Evolutionary conservation across 177 flowering plant genomes (phyloP), one percentile per base, ranked within the genome.

Genomic region (Vitis hybrid): DNA sequence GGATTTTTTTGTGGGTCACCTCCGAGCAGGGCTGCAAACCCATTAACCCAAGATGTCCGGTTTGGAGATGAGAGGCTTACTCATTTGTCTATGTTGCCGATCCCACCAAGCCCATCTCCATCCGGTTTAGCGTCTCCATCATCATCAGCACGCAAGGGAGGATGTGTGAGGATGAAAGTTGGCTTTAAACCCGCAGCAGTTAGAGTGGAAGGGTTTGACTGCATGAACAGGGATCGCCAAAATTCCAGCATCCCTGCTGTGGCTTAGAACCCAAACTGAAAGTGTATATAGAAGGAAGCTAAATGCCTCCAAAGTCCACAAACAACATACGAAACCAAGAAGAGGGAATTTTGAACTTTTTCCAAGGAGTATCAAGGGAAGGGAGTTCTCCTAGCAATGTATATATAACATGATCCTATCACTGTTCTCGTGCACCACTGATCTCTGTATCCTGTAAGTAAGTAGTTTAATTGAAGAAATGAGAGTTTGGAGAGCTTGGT

Each of bases 131-230:
- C 72, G 2, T 80, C 85, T 7, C 71, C 84, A 62, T 67, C 85
- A 68, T 74, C 84, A 24, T 66, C 85, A 3, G 61, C 79, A n/a
- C 74, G 71, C 11, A 83, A 80, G 53, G 82, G 79, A 53, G 86
- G 84, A 9, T 82, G 83, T 72, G 78, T 20, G 58, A 74, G 86
- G 35, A 69, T 71, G 81, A 81, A 79, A 32, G 78, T 78, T 64
- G 88, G 87, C 55, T 80, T 76, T 14, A 84, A 85, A 66, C 86
- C 88, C 1, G 88, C 91, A 2, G 77, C 87, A 21, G 86, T 85
- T 74, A 87, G 87, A 78, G 80, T 87, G 70, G 89, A 85, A 80
- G 91, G 89, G 64, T 87, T 87, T 61, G 84, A 83, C 62, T 84
- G 88, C 71, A 83, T 81, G 54, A 81, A 71, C 71, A 82, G 88